Evolutionary conservation across 768 basidiomycete genomes (phyloP).

Genomic region (Panaeolus cyanescens): DNA sequence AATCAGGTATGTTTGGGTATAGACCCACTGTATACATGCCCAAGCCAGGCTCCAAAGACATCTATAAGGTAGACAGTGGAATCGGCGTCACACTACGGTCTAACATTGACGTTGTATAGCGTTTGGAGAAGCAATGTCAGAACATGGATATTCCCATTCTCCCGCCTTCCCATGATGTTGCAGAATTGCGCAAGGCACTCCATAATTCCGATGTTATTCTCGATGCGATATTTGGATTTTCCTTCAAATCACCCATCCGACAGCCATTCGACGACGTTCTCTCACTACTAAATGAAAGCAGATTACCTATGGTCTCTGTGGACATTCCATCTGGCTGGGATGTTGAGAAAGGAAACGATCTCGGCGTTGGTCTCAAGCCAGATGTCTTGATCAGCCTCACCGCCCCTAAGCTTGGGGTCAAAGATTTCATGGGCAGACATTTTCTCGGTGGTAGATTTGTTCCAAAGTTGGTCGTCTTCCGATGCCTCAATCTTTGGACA

Average conservation of each 20-base stretch:
- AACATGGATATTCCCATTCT: slow-evolving; percentile 86
- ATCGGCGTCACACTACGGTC: not conserved
- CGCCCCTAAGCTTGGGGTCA: slow-evolving; percentile 90
- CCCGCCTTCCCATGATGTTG: slow-evolving; percentile 45
- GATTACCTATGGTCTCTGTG: slow-evolving; percentile 86
- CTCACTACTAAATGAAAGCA: slow-evolving; percentile 58
- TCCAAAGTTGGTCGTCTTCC: slow-evolving; percentile 60
- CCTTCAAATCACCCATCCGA: slow-evolving; percentile 89
- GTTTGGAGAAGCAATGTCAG: slow-evolving; percentile 81
- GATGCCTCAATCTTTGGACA: not conserved
- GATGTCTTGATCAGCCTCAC: slow-evolving; percentile 89
- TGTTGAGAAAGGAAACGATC: slow-evolving; percentile 74
- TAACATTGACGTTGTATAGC: slow-evolving; percentile 38
- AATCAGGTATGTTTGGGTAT: slow-evolving; percentile 88
- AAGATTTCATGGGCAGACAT: slow-evolving; percentile 76
- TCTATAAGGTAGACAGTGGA: slow-evolving; percentile 65
- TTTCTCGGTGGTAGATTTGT: slow-evolving; percentile 95
- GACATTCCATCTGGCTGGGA: slow-evolving; percentile 99
- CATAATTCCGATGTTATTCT: slow-evolving; percentile 77
- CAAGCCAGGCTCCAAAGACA: slow-evolving; percentile 94
- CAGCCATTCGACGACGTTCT: slow-evolving; percentile 84
- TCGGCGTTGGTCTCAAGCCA: slow-evolving; percentile 62
- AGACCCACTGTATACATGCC: slow-evolving; percentile 90
- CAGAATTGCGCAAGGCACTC: slow-evolving; percentile 51
- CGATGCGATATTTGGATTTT: slow-evolving; percentile 98